Evolutionary conservation across 108 stramenopile species (phyloP).

Genomic region (Nitzschia sp.): DNA sequence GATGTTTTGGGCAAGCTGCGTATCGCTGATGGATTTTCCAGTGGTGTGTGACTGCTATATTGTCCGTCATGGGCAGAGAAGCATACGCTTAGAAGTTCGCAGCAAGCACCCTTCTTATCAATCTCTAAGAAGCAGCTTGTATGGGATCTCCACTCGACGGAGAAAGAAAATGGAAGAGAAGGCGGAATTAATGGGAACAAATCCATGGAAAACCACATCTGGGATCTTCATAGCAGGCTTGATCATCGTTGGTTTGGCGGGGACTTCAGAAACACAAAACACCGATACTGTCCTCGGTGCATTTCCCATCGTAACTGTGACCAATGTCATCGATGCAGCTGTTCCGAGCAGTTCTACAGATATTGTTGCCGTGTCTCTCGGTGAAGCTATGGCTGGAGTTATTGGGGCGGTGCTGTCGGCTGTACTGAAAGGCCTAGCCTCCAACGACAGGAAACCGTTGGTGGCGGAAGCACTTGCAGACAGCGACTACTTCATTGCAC

Average conservation of each 20-base stretch:
- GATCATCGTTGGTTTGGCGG: background rate
- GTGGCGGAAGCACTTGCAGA: slow-evolving; percentile 67
- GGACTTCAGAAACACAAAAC: background rate
- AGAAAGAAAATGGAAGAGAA: too few relatives aligned
- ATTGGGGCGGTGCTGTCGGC: slow-evolving; percentile 47
- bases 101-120: too few relatives aligned
- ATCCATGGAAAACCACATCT: background rate
- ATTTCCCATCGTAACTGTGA: slow-evolving; percentile 3
- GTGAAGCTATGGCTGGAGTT: slow-evolving; percentile 71
- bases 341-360: slow-evolving; percentile 66
- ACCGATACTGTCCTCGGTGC: background rate
- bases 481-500: slow-evolving; percentile 77
- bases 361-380: slow-evolving; percentile 64
- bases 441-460: slow-evolving; percentile 10
- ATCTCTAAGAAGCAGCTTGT: too few relatives aligned
- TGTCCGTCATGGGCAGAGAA: too few relatives aligned
- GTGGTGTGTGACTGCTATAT: too few relatives aligned
- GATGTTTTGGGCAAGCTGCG: too few relatives aligned
- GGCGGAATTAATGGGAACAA: too few relatives aligned
- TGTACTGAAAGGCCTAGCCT: background rate
- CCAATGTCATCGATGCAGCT: slow-evolving; percentile 50
- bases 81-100: too few relatives aligned
- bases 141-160: too few relatives aligned
- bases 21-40: too few relatives aligned
- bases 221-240: background rate